Evolutionary conservation across 192 early-diverging fungal species (phyloP), one percentile per base, ranked within the genome.

Genomic region (Helicostylum pulchrum): DNA sequence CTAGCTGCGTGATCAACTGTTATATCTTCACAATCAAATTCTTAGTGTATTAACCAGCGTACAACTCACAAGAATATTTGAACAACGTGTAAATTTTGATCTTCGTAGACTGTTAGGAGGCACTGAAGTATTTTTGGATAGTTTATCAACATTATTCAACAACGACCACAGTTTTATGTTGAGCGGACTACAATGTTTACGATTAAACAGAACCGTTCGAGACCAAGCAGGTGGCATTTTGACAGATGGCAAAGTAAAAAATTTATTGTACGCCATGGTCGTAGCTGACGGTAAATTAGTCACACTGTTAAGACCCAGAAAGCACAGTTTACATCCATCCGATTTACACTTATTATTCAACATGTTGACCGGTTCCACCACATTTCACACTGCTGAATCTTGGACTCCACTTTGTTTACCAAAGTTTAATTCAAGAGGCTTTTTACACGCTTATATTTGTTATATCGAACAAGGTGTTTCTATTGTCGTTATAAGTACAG

Each of bases 331-430:
- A 61, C 90, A 94, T 70, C 86, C 94, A 3, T 75, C 84, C 17
- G 95, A 98, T 72, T 65, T 94, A 15, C 88, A 90, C 60, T 66
- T 97, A 19, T 69, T 97, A 8, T 87, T 93, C 43, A 96, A 90
- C 48, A 86, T 94, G 79, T 78, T 93, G 3, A 80, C 77, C 6
- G 84, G 92, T 2, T 90, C 89, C 7, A 78, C 81, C 0, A 82
- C 84, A 6, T 97, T 95, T 74, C 70, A 81, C 14, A 80, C 87
- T 1, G 90, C 83, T 46, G 96, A 98, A 76, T 87, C 87, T 23
- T 98, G 96, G 94, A 92, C 87, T 0, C 96, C 96, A 19, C 79
- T 98, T 17, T 98, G 96, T 65, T 82, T 96, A n/a, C 94, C 96
- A 36, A 85, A 83, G 61, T 91, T 95, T 78, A 92, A 96, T 75